Evolutionary conservation across 345 rosid genomes (phyloP), one percentile per base, ranked within the genome.

Genomic region (Camelina neglecta): DNA sequence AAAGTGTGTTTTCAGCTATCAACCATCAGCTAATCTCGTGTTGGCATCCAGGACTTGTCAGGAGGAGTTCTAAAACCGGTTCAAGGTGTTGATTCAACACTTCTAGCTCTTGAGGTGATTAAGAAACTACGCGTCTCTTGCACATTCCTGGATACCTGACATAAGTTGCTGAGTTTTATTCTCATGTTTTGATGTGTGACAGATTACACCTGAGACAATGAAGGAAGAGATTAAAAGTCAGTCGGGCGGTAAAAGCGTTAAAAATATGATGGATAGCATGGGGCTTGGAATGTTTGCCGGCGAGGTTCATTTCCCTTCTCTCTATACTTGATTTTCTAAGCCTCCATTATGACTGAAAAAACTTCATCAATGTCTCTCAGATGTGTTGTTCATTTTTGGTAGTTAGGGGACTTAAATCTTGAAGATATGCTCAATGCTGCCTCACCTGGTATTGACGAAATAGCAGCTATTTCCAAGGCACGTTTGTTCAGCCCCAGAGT

Each of bases 271-370:
- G 91, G 84, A 85, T 38, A 83, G 90, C 78, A 86, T 88, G 92
- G 93, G 97, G 79, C 87, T 92, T 15, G 92, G 93, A 33, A 80
- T 83, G 87, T 82, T 90, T 79, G 86, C 86, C n/a, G 83, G 89
- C 68, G 89, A 86, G 97, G 96, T 92, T 57, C 70, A 57, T 68
- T n/a, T 39, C 38, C 44, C 7, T 70, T 53, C 47, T 76, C 54
- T 39, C 55, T 42, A 13, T 11, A 23, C 26, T 54, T 71, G 18
- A 47, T 45, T 21, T 20, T 51, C 16, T 1, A 16, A 49, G 47
- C 64, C 11, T 39, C 20, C 18, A 3, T 24, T 56, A 57, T 48
- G 9, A 31, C 55, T 60, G 4, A 15, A 74, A 69, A 29, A 61
- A 13, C 48, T 75, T 75, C 6, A 51, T 61, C 24, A 35, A 44